Base-by-base conservation (phyloP, 805 yeast species). In the Sugiyamaella floridensis region DNA sequence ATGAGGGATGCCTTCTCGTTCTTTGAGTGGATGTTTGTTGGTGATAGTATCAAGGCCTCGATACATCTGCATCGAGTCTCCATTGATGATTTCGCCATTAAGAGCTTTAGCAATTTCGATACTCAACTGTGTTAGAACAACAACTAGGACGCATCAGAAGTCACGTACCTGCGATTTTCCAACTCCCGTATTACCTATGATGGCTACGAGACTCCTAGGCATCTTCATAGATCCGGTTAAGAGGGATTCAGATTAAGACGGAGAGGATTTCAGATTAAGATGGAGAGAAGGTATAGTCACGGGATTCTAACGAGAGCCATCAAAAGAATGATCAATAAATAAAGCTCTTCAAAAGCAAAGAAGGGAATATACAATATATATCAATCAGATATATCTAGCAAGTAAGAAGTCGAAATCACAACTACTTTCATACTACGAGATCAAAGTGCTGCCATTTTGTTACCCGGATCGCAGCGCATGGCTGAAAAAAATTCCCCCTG, bases 31-130 rank as follows among this genome's bases (percentile, higher is more conserved):
- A 61, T 93, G 98, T 63, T 93, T 93, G 63, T 93, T 93, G 14
- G 99, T 87, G 55, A 93, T 88, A 10, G 80, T 79, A 12, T 85
- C 88, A 0, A 81, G 70, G 0, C 80, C 83, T 41, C 73, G 70
- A 67, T 93, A 93, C 75, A 93, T 86, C 68, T 93, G 99, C 97
- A 93, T 90, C 1, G 98, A 89, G 66, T 93, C 99, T 0, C 96
- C 96, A 68, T 93, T 93, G 57, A 93, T 86, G 57, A 93, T 76
- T 64, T 93, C 98, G 18, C 98, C 98, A 63, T 83, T 78, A 49
- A 85, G 76, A 26, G 76, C 76, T 59, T 79, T 75, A 10, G 97
- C 97, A 18, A 93, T 66, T 55, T 89, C 92, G 2, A 89, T 80
- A 45, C 88, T 79, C 55, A 86, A 77, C 76, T 81, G 58, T n/a